Conservation (phyloP, 2,329 filamentous ascomycete species). For the Ophiostoma himal-ulmi region DNA sequence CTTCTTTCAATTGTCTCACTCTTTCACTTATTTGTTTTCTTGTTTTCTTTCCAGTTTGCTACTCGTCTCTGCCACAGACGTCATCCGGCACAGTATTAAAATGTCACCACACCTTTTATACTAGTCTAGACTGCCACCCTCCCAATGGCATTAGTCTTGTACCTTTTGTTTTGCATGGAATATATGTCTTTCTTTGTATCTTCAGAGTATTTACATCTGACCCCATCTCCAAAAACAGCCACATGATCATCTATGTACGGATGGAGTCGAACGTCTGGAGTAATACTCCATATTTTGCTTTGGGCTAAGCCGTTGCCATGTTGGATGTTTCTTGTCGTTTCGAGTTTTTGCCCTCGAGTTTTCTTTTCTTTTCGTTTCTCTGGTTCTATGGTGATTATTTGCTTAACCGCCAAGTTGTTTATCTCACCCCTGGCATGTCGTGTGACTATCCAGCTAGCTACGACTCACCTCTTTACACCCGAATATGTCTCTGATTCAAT, state of each 20-base stretch:
- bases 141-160: neutral
- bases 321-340: neutral
- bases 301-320: neutral
- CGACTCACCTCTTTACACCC: neutral
- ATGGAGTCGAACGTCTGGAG: neutral
- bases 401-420: neutral
- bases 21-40: neutral
- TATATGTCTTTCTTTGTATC: neutral
- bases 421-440: neutral
- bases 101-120: neutral
- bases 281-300: neutral
- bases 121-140: neutral
- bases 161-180: neutral
- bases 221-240: neutral
- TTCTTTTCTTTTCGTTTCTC: neutral
- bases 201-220: neutral
- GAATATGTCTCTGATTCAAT: neutral
- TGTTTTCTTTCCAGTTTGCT: neutral
- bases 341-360: neutral
- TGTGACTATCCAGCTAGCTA: neutral
- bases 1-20: neutral
- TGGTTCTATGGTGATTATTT: neutral
- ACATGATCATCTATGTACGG: neutral
- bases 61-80: neutral
- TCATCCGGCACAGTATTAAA: neutral